Evolutionary conservation across 2,329 filamentous ascomycete species (phyloP).

Genomic region (Fusarium sp.): DNA sequence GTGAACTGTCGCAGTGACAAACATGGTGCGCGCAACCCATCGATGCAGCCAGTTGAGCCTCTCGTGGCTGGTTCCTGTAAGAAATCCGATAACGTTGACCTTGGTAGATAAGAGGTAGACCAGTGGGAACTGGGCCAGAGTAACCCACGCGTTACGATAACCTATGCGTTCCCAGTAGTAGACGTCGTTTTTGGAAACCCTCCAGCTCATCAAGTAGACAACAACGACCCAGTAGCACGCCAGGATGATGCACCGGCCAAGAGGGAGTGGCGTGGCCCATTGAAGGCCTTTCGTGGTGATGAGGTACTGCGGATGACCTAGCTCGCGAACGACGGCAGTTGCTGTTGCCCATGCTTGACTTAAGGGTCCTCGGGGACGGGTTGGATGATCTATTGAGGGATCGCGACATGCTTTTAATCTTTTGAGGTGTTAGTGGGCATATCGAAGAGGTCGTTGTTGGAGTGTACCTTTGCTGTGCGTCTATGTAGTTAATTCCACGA

Average conservation of each 20-base stretch:
- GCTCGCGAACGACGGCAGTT: constrained; percentile 69
- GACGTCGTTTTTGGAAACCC: constrained; percentile 64
- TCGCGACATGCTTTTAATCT: constrained; percentile 63
- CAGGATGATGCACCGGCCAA: constrained; percentile 68
- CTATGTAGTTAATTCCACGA: constrained; percentile 60
- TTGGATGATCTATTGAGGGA: constrained; percentile 63
- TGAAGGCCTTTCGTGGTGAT: constrained; percentile 61
- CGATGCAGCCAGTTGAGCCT: constrained; percentile 80
- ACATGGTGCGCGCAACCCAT: constrained; percentile 78
- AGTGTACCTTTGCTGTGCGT: constrained; percentile 58
- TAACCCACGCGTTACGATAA: constrained; percentile 77
- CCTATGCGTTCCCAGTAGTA: constrained; percentile 75
- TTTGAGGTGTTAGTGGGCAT: neutral
- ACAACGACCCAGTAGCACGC: constrained; percentile 71
- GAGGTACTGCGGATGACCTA: constrained; percentile 68
- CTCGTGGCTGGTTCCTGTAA: constrained; percentile 76
- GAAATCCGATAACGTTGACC: constrained; percentile 68
- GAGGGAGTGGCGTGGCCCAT: constrained; percentile 70
- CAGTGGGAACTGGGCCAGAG: constrained; percentile 73
- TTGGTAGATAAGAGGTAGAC: constrained; percentile 74
- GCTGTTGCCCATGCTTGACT: constrained; percentile 69
- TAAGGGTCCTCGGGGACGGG: constrained; percentile 62
- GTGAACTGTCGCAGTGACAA: constrained; percentile 76
- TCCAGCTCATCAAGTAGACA: constrained; percentile 68
- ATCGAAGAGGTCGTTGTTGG: neutral